Evolutionary conservation across 371 early-diverging fungal species (phyloP), one percentile per base, ranked within the genome.

Genomic region (Mucor saturninus): DNA sequence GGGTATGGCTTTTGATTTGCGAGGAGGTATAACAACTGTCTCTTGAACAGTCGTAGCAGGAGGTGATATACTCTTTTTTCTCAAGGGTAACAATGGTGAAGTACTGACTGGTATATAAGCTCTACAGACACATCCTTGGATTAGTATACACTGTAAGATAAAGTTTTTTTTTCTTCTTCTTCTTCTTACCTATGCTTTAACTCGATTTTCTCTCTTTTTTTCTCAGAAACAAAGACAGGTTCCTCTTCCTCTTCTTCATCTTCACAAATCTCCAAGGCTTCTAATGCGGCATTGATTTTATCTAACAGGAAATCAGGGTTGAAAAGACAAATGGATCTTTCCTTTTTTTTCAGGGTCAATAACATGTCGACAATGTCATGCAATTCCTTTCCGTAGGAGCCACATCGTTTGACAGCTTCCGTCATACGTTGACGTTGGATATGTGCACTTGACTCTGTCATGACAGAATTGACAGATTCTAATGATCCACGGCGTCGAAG

Each of bases 241-340:
- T 59, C 56, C 28, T 71, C 64, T 5, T 67, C 71, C 3, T 63
- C 62, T 31, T 73, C 79, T 31, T 73, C 79, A 8, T 69, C 70
- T 30, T 71, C 65, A 62, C 72, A 77, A 26, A 67, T 49, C 37
- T 75, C 76, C 48, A 82, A 56, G 6, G 82, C 77, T 42, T 71
- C 72, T 42, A 70, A 37, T 2, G 82, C 82, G 10, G 70, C 64
- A n/a, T 62, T 5, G 37, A 82, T 74, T 43, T 74, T 77, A 9
- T 67, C 67, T 42, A 66, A 68, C 14, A 82, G 46, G 39, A 76
- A 77, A 39, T 82, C 77, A 26, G 66, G 65, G 39, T 82, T 82
- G 43, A 82, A 81, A 13, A 77, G 40, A 56, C 82, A 81, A 42
- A 79, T 59, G 2, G 77, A 72, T 40, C 82, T 55, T 55, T 81